Percentiles rank a stretch among this genome's conserved stretches.
Evolutionary conservation across 179 eudicot genomes (phyloP).

Genomic region (Amaranthus tricolor): DNA sequence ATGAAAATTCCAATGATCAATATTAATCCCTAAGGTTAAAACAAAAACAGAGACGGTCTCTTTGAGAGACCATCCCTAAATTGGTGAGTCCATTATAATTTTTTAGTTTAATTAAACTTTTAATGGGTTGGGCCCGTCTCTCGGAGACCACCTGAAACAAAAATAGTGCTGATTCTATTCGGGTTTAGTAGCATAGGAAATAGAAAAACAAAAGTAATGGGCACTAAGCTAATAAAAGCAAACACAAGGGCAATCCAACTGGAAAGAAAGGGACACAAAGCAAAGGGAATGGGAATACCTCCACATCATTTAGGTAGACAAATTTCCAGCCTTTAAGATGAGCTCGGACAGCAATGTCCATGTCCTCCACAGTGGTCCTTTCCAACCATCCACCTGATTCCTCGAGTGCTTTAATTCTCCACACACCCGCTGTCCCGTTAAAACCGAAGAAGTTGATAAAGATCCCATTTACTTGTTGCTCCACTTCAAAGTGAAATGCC

Average conservation of each 20-base stretch:
- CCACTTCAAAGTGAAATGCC: constrained; percentile 95
- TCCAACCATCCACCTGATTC: constrained; percentile 97
- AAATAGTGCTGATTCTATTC: background rate
- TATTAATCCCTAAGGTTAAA: constrained; percentile 9
- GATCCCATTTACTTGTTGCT: constrained; percentile 96
- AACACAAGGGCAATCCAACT: constrained; percentile 19
- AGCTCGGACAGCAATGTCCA: constrained; percentile 89
- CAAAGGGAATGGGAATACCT: constrained; percentile 28
- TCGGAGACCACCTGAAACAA: no score
- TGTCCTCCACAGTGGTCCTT: constrained; percentile 97
- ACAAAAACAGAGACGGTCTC: no score
- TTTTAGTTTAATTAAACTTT: no score
- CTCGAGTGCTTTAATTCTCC: constrained; percentile 95
- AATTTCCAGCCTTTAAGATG: constrained; percentile 58
- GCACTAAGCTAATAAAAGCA: constrained; percentile 16
- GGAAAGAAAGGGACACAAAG: constrained; percentile 17
- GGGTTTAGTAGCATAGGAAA: background rate
- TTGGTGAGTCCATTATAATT: no score
- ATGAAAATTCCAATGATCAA: constrained; percentile 9
- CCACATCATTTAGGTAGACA: constrained; percentile 51
- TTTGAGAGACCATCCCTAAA: no score
- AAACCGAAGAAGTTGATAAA: constrained; percentile 94
- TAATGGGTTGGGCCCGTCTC: no score
- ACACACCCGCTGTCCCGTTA: constrained; percentile 98
- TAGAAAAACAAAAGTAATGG: background rate